Evolutionary conservation across 2,329 filamentous ascomycete genomes (phyloP).

Genomic region (Curvularia spicifera): DNA sequence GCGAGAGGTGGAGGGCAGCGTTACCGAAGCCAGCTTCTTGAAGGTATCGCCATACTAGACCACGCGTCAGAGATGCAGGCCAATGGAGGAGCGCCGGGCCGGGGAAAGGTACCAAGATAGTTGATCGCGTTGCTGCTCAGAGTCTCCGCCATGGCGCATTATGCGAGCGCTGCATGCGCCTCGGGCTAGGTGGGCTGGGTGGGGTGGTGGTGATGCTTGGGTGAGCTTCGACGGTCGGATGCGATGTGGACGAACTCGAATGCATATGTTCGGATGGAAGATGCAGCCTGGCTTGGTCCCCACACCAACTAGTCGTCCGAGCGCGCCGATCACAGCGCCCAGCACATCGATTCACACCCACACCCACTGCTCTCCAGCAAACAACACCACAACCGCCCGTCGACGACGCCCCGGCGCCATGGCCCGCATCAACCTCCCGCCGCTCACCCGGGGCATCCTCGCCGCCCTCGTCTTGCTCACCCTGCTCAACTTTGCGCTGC

Average conservation of each 20-base stretch:
- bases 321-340: constrained; percentile 1
- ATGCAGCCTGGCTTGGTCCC: constrained; percentile 5
- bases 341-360: neutral
- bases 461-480: constrained; percentile 77
- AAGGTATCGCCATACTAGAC: constrained; percentile 65
- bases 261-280: neutral
- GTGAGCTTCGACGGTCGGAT: neutral
- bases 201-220: neutral
- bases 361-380: neutral
- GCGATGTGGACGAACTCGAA: neutral
- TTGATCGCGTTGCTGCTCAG: constrained; percentile 69
- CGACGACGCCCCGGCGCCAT: constrained; percentile 51
- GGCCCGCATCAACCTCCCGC: constrained; percentile 91
- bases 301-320: constrained; percentile 10
- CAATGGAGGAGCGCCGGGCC: constrained; percentile 3
- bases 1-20: constrained; percentile 65
- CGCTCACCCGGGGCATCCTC: constrained; percentile 83
- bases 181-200: neutral
- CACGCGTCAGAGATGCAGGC: constrained; percentile 18
- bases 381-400: neutral
- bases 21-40: constrained; percentile 59
- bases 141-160: constrained; percentile 53
- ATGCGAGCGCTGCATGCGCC: constrained; percentile 23
- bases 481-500: constrained; percentile 78
- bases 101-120: constrained; percentile 56